Conservation (phyloP, 768 basidiomycete genomes). For the Serendipita vermifera region DNA sequence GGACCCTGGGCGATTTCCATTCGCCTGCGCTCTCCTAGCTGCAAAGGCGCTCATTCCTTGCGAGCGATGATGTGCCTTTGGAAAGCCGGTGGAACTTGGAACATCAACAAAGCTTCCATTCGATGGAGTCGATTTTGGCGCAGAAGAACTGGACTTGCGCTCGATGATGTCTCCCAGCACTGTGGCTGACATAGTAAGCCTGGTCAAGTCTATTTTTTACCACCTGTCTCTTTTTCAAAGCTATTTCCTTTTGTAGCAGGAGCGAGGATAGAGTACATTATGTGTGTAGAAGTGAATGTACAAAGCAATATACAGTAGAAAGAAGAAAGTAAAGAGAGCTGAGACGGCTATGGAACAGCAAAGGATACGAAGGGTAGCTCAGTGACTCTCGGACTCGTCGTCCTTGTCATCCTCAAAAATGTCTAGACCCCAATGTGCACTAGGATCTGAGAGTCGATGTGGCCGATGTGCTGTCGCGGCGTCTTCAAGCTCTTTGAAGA, state of each 20-base stretch:
- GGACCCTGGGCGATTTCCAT: neutral
- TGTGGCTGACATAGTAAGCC: neutral
- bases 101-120: neutral
- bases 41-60: neutral
- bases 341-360: too few relatives aligned
- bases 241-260: too few relatives aligned
- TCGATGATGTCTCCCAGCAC: neutral
- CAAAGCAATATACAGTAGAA: too few relatives aligned
- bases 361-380: too few relatives aligned
- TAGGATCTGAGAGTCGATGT: neutral
- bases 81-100: neutral
- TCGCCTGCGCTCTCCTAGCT: neutral
- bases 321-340: too few relatives aligned
- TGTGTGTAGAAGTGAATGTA: too few relatives aligned
- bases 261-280: too few relatives aligned
- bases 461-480: slow-evolving; percentile 36
- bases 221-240: too few relatives aligned
- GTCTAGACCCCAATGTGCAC: neutral
- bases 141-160: neutral
- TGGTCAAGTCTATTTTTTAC: too few relatives aligned
- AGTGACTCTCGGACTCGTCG: neutral
- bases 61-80: neutral
- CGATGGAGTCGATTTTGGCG: neutral
- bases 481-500: slow-evolving; percentile 35
- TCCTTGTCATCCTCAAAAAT: slow-evolving; percentile 8